phyloP scores from a whole-genome alignment of 805 yeast species.

The Danielozyma ontarioensis region DNA sequence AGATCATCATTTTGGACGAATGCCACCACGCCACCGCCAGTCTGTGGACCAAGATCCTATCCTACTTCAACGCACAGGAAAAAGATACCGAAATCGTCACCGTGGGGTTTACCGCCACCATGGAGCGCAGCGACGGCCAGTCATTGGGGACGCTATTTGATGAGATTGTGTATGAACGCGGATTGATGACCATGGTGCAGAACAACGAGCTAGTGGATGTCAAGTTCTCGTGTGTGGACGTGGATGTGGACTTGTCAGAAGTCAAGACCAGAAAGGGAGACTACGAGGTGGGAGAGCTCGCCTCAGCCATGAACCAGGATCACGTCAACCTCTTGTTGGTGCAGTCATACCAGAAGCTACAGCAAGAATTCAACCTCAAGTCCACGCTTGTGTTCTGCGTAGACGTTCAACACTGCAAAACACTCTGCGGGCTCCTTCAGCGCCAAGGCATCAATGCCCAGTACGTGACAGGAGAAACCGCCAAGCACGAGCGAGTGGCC shows the following conservation, averaged over 20 bases:
- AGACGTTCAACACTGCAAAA: constrained; percentile 60
- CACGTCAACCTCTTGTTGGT: constrained; percentile 55
- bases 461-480: constrained; percentile 65
- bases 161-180: constrained; percentile 66
- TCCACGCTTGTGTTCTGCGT: constrained; percentile 78
- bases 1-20: constrained; percentile 79
- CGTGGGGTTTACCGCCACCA: constrained; percentile 86
- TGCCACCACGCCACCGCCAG: constrained; percentile 86
- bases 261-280: constrained; percentile 41
- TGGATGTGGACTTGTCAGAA: constrained; percentile 38
- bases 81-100: constrained; percentile 45
- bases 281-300: constrained; percentile 46
- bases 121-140: constrained; percentile 68
- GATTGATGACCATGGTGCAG: constrained; percentile 58
- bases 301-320: constrained; percentile 50
- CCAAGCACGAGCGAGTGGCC: constrained; percentile 42
- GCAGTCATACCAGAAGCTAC: constrained; percentile 40
- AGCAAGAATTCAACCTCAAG: constrained; percentile 34
- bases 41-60: constrained; percentile 55
- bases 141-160: constrained; percentile 60
- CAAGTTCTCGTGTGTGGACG: constrained; percentile 53
- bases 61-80: constrained; percentile 49
- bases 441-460: constrained; percentile 62
- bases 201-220: constrained; percentile 70
- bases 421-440: constrained; percentile 49